Evolutionary conservation across 768 basidiomycete genomes (phyloP).

Genomic region (Agaricus blazei): DNA sequence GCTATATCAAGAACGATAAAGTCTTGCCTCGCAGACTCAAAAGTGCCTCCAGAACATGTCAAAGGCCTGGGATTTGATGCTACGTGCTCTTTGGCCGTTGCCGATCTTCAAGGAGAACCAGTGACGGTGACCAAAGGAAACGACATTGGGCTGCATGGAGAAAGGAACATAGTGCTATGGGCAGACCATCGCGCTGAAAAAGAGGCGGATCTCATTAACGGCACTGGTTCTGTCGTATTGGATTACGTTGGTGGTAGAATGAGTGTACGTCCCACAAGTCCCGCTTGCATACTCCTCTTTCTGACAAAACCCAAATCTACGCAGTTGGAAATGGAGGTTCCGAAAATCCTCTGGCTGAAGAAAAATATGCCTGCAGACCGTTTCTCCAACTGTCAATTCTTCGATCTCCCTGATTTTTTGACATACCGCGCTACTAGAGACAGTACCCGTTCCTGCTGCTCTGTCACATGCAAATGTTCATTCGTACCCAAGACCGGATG

Average conservation of each 20-base stretch:
- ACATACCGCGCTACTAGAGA: slow-evolving; percentile 87
- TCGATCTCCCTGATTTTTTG: slow-evolving; percentile 92
- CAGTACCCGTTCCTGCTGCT: slow-evolving; percentile 80
- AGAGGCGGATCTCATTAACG: slow-evolving; percentile 89
- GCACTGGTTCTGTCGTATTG: slow-evolving; percentile 76
- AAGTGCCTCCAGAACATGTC: slow-evolving; percentile 40
- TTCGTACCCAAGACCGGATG: slow-evolving; percentile 85
- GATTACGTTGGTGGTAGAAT: slow-evolving; percentile 96
- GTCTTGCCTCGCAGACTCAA: slow-evolving; percentile 54
- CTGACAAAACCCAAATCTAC: neutral
- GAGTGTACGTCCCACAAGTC: slow-evolving; percentile 52
- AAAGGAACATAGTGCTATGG: slow-evolving; percentile 91
- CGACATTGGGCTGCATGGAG: slow-evolving; percentile 56
- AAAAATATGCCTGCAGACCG: slow-evolving; percentile 68
- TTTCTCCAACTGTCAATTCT: slow-evolving; percentile 78
- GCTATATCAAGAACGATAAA: slow-evolving; percentile 58
- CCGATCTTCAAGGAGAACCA: slow-evolving; percentile 67
- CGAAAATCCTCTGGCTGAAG: slow-evolving; percentile 96
- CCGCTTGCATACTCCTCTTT: neutral
- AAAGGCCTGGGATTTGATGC: slow-evolving; percentile 94
- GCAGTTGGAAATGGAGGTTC: slow-evolving; percentile 97
- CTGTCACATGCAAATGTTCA: slow-evolving; percentile 93
- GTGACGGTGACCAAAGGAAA: slow-evolving; percentile 69
- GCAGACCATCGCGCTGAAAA: slow-evolving; percentile 93
- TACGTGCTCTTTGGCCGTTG: slow-evolving; percentile 92